These are phyloP conservation scores for Chytriomyces sp. DNA, from an alignment of 192 early-diverging fungal genomes.

Conservation along the genomic window DNA sequence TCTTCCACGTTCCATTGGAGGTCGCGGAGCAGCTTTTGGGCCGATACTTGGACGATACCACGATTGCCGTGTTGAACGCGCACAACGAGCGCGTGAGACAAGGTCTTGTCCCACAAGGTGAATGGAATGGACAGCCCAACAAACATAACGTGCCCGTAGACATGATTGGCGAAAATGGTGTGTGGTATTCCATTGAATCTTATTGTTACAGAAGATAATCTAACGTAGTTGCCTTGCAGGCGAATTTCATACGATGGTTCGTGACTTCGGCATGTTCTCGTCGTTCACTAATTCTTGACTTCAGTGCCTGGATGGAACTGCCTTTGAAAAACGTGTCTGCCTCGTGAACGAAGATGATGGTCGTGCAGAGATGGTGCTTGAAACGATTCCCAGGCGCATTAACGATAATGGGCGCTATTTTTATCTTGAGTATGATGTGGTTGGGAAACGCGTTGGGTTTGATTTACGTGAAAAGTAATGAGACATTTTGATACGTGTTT, in stretches of 20 bases:
- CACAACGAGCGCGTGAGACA: slow-evolving; percentile 4
- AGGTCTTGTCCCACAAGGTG: not conserved
- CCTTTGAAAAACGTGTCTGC: slow-evolving; percentile 9
- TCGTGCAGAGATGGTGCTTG: not conserved
- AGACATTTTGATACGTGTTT: no score
- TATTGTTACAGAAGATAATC: no score
- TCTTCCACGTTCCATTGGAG: not conserved
- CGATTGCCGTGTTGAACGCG: not conserved
- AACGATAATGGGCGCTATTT: not conserved
- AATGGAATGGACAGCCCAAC: slow-evolving; percentile 1
- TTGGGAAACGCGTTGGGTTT: not conserved
- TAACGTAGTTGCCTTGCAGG: no score
- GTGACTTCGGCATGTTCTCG: not conserved
- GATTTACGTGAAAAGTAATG: not conserved
- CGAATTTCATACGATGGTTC: slow-evolving; percentile 68
- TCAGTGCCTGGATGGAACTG: slow-evolving; percentile 58
- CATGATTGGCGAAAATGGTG: slow-evolving; percentile 64
- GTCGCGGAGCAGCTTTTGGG: slow-evolving; percentile 4
- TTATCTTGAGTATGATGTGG: not conserved
- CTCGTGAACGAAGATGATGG: not conserved
- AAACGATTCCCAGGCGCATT: not conserved
- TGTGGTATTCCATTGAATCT: no score
- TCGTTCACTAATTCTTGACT: not conserved
- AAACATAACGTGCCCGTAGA: slow-evolving; percentile 43
- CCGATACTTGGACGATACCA: slow-evolving; percentile 1